Conservation (phyloP, 768 basidiomycete genomes). For the Boletus tomentosulus region DNA sequence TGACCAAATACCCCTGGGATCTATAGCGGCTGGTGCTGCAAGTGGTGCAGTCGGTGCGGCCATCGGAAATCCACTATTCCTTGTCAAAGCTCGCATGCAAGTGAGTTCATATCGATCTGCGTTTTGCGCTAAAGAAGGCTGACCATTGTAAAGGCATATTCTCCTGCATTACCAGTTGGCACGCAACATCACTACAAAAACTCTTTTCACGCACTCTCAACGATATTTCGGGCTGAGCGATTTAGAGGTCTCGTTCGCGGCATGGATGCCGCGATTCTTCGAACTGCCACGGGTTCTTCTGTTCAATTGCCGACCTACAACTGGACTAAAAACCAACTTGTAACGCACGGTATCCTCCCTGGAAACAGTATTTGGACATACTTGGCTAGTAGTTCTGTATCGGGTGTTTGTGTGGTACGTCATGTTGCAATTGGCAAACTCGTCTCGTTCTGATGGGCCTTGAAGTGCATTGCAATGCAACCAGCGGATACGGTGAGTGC, state of each 20-base stretch:
- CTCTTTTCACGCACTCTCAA: slow-evolving; percentile 75
- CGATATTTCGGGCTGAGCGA: slow-evolving; percentile 76
- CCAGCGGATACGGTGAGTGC: slow-evolving; percentile 80
- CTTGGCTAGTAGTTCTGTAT: slow-evolving; percentile 81
- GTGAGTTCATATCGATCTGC: slow-evolving; percentile 30
- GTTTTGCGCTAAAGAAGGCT: background rate
- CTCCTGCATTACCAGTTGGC: slow-evolving; percentile 90
- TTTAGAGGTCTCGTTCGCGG: slow-evolving; percentile 81
- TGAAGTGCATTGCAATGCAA: slow-evolving; percentile 87
- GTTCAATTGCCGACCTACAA: slow-evolving; percentile 97
- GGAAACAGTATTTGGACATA: slow-evolving; percentile 84
- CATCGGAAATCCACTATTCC: slow-evolving; percentile 86
- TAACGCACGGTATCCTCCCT: slow-evolving; percentile 61
- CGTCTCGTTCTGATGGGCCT: slow-evolving; percentile 6
- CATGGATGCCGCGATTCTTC: slow-evolving; percentile 87
- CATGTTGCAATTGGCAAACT: background rate
- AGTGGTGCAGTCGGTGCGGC: slow-evolving; percentile 87
- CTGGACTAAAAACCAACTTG: slow-evolving; percentile 81
- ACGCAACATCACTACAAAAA: slow-evolving; percentile 89
- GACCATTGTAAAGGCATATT: slow-evolving; percentile 66
- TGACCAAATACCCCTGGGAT: slow-evolving; percentile 70
- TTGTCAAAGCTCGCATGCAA: slow-evolving; percentile 98
- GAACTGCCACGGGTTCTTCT: slow-evolving; percentile 94
- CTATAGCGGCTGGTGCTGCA: slow-evolving; percentile 79
- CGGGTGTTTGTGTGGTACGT: slow-evolving; percentile 88